phyloP scores from a whole-genome alignment of 2,329 filamentous ascomycete species.

The Helicocarpus griseus region DNA sequence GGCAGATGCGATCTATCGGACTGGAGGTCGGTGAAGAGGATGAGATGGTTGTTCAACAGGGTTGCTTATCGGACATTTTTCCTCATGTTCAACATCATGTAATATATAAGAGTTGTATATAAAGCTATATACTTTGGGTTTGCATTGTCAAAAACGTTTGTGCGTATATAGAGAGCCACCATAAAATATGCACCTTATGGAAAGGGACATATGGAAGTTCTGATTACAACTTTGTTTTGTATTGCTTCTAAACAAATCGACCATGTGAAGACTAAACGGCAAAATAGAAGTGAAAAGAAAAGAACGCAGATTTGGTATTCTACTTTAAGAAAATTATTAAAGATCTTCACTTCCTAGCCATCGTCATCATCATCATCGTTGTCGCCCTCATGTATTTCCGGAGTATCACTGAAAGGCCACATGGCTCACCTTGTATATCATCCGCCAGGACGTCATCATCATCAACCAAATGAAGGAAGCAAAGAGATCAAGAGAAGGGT shows the following conservation, averaged over 20 bases:
- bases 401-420: not conserved
- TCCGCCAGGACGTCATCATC: not conserved
- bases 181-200: too few relatives aligned
- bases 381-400: not conserved
- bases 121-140: not conserved
- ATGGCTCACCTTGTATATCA: not conserved
- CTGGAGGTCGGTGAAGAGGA: not conserved
- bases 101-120: not conserved
- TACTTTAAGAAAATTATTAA: not conserved
- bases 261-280: not conserved
- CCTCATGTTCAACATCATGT: not conserved
- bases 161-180: too few relatives aligned
- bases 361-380: not conserved
- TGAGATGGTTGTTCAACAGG: not conserved
- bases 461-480: not conserved
- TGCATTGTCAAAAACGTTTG: too few relatives aligned
- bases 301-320: not conserved
- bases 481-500: not conserved
- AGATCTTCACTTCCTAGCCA: not conserved
- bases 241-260: not conserved
- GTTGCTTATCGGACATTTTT: not conserved
- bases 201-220: too few relatives aligned
- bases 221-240: too few relatives aligned
- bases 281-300: not conserved
- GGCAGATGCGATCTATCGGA: slow-evolving; percentile 62